Evolutionary conservation across 257 asterid species (phyloP).

Genomic region (Rubia yunnanensis): DNA sequence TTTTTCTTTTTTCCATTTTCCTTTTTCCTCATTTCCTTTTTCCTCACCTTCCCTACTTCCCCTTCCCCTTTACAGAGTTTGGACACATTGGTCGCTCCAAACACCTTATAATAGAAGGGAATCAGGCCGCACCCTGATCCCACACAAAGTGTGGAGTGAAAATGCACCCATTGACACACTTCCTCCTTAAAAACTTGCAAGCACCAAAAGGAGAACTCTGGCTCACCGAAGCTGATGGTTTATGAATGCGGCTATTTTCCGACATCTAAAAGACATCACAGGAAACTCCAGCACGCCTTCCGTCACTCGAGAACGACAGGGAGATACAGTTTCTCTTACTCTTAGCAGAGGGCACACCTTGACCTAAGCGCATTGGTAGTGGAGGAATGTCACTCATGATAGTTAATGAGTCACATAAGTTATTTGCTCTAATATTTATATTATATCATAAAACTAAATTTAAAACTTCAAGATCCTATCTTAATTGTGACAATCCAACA

Average conservation of each 20-base stretch:
- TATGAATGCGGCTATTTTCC: not conserved
- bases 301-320: not conserved
- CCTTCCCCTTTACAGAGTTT: too few species aligned
- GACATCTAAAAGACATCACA: constrained; percentile 1
- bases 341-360: too few species aligned
- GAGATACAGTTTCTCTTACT: constrained; percentile 22
- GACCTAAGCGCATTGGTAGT: constrained; percentile 21
- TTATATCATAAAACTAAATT: too few species aligned
- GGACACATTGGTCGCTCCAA: constrained; percentile 89
- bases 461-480: too few species aligned
- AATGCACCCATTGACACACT: constrained; percentile 63
- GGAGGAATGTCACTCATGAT: too few species aligned
- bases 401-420: too few species aligned
- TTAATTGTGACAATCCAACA: too few species aligned
- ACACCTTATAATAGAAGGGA: constrained; percentile 85
- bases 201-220: constrained; percentile 68
- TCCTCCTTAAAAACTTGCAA: constrained; percentile 90
- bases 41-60: too few species aligned
- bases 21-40: too few species aligned
- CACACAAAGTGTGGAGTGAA: constrained; percentile 78
- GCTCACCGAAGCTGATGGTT: not conserved
- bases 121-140: constrained; percentile 79
- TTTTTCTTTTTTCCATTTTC: too few species aligned
- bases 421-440: too few species aligned
- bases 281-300: constrained; percentile 18